phyloP scores from a whole-genome alignment of 345 rosid genomes.

The Fremontodendron californicum region DNA sequence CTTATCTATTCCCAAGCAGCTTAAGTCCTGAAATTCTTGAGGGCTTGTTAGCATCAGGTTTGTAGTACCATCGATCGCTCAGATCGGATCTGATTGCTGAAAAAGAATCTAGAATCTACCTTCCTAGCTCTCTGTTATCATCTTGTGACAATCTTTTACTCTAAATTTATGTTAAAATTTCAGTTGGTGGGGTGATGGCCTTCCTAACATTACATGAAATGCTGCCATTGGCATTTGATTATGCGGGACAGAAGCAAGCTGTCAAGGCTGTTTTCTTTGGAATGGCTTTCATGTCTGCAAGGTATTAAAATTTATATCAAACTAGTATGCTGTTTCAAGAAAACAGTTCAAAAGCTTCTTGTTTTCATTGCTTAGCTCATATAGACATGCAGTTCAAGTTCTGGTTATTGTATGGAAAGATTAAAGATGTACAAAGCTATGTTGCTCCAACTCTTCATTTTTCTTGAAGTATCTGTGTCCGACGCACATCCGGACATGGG shows the following conservation, averaged over 20 bases:
- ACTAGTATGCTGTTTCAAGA: not conserved
- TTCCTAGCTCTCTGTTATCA: not conserved
- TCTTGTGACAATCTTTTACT: not conserved
- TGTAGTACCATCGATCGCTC: conserved; percentile 3
- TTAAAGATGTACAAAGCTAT: not conserved
- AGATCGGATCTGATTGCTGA: not conserved
- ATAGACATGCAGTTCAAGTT: not conserved
- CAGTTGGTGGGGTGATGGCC: conserved; percentile 99
- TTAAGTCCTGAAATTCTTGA: conserved; percentile 90
- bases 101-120: not conserved
- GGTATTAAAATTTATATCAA: conserved; percentile 38
- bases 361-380: not conserved
- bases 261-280: conserved; percentile 95
- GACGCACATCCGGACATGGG: too few species aligned
- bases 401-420: not conserved
- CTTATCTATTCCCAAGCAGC: conserved; percentile 91
- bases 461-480: too few species aligned
- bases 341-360: not conserved
- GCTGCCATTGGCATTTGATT: conserved; percentile 98
- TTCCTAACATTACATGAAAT: conserved; percentile 95
- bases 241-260: conserved; percentile 98
- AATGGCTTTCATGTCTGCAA: conserved; percentile 99
- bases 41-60: conserved; percentile 92
- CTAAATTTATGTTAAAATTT: conserved; percentile 14
- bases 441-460: too few species aligned